These are phyloP conservation scores for Hypomyces rosellus DNA, from an alignment of 2,329 filamentous ascomycete genomes.

Conservation along the genomic window DNA sequence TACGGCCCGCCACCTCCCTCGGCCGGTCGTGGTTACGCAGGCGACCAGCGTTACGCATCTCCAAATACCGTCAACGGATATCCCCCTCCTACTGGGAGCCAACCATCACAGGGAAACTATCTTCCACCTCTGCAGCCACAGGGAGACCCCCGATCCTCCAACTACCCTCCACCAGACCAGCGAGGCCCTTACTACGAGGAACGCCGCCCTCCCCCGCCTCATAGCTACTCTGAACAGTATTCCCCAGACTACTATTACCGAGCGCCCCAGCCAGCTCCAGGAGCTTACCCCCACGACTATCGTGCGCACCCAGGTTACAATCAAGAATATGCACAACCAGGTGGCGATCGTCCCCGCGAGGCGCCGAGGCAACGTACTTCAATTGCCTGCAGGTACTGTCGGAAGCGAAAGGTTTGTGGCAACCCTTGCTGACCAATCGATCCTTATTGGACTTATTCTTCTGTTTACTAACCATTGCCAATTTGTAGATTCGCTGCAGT, in stretches of 20 bases:
- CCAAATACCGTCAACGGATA: conserved; percentile 42
- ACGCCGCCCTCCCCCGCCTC: conserved; percentile 25
- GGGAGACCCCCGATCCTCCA: conserved; percentile 26
- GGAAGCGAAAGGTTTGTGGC: conserved; percentile 50
- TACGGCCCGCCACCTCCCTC: conserved; percentile 28
- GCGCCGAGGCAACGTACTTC: conserved; percentile 54
- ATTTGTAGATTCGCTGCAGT: conserved; percentile 51
- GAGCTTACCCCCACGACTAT: conserved; percentile 21
- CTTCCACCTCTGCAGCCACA: conserved; percentile 34
- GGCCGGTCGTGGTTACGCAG: conserved; percentile 27
- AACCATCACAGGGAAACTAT: conserved; percentile 22
- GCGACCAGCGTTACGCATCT: conserved; percentile 36
- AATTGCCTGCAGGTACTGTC: conserved; percentile 54
- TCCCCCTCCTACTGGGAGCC: conserved; percentile 31
- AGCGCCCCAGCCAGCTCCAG: conserved; percentile 23
- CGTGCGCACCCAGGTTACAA: conserved; percentile 24
- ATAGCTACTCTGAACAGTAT: conserved; percentile 29
- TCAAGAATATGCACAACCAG: conserved; percentile 30
- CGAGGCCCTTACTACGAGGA: conserved; percentile 32
- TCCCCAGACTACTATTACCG: conserved; percentile 31
- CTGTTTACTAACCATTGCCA: conserved; percentile 3
- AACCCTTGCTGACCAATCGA: background rate
- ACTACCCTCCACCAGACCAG: conserved; percentile 36
- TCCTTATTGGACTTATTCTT: conserved; percentile 7
- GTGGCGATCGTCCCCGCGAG: conserved; percentile 30